These are phyloP conservation scores for Globisporangium canariense DNA, from an alignment of 352 stramenopile genomes.

Conservation along the genomic window DNA sequence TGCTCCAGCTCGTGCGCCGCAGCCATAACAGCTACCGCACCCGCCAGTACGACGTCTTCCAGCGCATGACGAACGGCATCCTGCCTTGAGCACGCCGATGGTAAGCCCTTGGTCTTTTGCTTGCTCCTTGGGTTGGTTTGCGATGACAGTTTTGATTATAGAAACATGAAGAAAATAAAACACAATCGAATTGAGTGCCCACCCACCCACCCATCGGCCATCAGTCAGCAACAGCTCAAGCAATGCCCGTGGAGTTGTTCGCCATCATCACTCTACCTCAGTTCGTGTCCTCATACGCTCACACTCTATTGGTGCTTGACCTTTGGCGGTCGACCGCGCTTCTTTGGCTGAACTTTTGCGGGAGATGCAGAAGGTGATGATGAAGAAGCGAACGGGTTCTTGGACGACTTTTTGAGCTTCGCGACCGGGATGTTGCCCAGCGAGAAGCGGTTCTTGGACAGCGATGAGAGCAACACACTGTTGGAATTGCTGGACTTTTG, in stretches of 20 bases:
- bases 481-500: constrained; percentile 57
- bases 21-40: constrained; percentile 91
- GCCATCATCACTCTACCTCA: background rate
- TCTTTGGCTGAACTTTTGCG: constrained; percentile 21
- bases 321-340: constrained; percentile 30
- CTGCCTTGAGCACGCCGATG: constrained; percentile 38
- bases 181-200: background rate
- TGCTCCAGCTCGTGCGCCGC: constrained; percentile 84
- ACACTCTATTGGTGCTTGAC: constrained; percentile 18
- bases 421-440: constrained; percentile 71
- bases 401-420: constrained; percentile 78
- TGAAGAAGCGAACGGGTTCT: constrained; percentile 58
- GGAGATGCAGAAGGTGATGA: background rate
- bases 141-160: constrained; percentile 9
- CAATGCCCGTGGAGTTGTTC: background rate
- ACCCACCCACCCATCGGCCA: background rate
- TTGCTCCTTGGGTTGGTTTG: constrained; percentile 1
- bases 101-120: constrained; percentile 1
- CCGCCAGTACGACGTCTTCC: constrained; percentile 90
- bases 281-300: background rate
- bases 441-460: constrained; percentile 74
- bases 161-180: constrained; percentile 5
- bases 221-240: background rate
- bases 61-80: constrained; percentile 92
- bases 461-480: constrained; percentile 52